These are phyloP conservation scores for Bjerkandera adusta DNA, from an alignment of 1,284 basidiomycete species.

Conservation along the genomic window DNA sequence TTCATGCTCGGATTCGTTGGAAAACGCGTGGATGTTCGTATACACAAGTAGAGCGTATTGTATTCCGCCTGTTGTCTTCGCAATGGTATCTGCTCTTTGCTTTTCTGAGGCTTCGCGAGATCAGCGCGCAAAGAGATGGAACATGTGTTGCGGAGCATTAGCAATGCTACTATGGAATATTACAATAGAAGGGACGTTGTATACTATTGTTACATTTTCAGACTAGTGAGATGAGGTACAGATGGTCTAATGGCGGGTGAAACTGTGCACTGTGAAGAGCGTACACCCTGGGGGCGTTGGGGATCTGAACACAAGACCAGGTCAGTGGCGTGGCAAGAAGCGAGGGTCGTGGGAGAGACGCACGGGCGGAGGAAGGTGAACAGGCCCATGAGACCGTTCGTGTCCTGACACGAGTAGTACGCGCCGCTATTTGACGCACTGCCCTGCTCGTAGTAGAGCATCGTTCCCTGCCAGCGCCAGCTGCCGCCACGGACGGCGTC, in stretches of 20 bases:
- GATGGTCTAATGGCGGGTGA: slow-evolving; percentile 19
- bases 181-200: slow-evolving; percentile 1
- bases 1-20: slow-evolving; percentile 61
- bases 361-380: slow-evolving; percentile 39
- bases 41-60: slow-evolving; percentile 45
- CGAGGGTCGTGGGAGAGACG: not conserved
- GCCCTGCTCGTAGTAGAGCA: slow-evolving; percentile 51
- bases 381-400: slow-evolving; percentile 38
- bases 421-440: slow-evolving; percentile 42
- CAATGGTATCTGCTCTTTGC: not conserved
- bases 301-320: slow-evolving; percentile 20
- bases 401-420: slow-evolving; percentile 47
- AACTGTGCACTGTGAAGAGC: slow-evolving; percentile 48
- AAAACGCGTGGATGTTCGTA: slow-evolving; percentile 64
- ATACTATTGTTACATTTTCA: slow-evolving; percentile 12
- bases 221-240: not conserved
- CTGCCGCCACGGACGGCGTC: slow-evolving; percentile 40
- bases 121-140: not conserved
- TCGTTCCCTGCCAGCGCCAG: slow-evolving; percentile 58
- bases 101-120: no score
- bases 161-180: not conserved
- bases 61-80: no score
- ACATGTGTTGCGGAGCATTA: not conserved
- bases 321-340: slow-evolving; percentile 8
- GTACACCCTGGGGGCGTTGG: slow-evolving; percentile 33